phyloP scores from a whole-genome alignment of 2,329 filamentous ascomycete genomes.

The Zelopaecilomyces penicillatus region DNA sequence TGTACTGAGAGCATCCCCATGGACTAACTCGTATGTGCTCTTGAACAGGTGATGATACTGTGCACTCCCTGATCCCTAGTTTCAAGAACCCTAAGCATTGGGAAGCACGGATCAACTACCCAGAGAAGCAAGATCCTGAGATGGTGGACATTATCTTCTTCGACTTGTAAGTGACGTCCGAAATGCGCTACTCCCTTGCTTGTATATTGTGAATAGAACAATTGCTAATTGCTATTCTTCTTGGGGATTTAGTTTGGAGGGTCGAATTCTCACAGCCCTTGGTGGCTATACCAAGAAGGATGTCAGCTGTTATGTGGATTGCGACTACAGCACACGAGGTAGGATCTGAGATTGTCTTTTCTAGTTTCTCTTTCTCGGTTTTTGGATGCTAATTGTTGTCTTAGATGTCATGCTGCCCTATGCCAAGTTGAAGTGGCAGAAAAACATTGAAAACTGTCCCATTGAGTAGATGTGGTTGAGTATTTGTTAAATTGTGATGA shows the following conservation, averaged over 20 bases:
- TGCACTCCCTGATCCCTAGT: slow-evolving; percentile 38
- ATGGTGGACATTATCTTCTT: slow-evolving; percentile 46
- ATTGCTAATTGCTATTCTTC: no score
- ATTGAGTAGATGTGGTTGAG: slow-evolving; percentile 5
- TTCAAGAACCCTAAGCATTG: slow-evolving; percentile 42
- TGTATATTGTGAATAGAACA: no score
- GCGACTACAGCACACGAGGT: slow-evolving; percentile 30
- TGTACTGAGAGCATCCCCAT: background rate
- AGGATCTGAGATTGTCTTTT: background rate
- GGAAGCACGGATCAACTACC: slow-evolving; percentile 40
- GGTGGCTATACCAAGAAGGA: slow-evolving; percentile 26
- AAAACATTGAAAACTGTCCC: slow-evolving; percentile 27
- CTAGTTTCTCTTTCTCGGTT: background rate
- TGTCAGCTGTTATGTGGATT: slow-evolving; percentile 31
- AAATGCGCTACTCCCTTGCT: no score
- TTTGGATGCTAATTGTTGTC: slow-evolving; percentile 1
- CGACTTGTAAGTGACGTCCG: slow-evolving; percentile 34
- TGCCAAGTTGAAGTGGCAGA: slow-evolving; percentile 29
- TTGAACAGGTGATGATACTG: slow-evolving; percentile 43
- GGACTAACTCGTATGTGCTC: background rate
- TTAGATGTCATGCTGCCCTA: slow-evolving; percentile 31
- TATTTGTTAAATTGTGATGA: background rate
- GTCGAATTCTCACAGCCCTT: slow-evolving; percentile 27
- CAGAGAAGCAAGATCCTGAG: slow-evolving; percentile 31
- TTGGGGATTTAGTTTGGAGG: slow-evolving; percentile 24